Percentiles rank a stretch among this genome's conserved stretches.
Evolutionary conservation across 129 eudicot genomes (phyloP).

Genomic region (Rutidosis leptorrhynchoides): DNA sequence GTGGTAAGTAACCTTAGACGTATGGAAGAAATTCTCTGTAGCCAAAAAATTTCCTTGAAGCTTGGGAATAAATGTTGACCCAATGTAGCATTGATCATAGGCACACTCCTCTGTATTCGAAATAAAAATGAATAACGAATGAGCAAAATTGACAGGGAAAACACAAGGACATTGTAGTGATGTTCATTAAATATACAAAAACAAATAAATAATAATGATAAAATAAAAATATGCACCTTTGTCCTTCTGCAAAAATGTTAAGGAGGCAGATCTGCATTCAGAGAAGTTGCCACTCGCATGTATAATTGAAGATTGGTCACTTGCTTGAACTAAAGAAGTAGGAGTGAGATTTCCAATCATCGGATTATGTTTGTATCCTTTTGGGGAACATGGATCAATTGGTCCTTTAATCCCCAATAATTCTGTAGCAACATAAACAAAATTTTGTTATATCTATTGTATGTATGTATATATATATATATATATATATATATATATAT

Average conservation of each 20-base stretch:
- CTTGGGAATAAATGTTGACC: constrained; percentile 74
- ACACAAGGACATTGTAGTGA: background rate
- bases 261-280: constrained; percentile 79
- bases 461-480: no score
- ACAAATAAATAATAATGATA: no score
- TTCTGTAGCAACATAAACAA: constrained; percentile 40
- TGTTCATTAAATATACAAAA: background rate
- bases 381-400: constrained; percentile 83
- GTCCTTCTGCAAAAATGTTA: constrained; percentile 66
- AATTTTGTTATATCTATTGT: constrained; percentile 3
- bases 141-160: background rate
- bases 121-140: constrained; percentile 10
- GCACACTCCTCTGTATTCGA: constrained; percentile 54
- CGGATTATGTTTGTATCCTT: constrained; percentile 52
- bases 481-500: no score
- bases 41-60: constrained; percentile 86
- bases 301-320: constrained; percentile 38
- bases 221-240: constrained; percentile 45
- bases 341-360: constrained; percentile 39
- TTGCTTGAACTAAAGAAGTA: constrained; percentile 37
- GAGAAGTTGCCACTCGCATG: constrained; percentile 86
- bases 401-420: constrained; percentile 40
- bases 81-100: constrained; percentile 54
- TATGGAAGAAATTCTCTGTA: constrained; percentile 91
- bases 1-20: constrained; percentile 66